These are phyloP conservation scores for Epichloe sylvatica DNA, from an alignment of 2,329 filamentous ascomycete genomes.

Conservation along the genomic window DNA sequence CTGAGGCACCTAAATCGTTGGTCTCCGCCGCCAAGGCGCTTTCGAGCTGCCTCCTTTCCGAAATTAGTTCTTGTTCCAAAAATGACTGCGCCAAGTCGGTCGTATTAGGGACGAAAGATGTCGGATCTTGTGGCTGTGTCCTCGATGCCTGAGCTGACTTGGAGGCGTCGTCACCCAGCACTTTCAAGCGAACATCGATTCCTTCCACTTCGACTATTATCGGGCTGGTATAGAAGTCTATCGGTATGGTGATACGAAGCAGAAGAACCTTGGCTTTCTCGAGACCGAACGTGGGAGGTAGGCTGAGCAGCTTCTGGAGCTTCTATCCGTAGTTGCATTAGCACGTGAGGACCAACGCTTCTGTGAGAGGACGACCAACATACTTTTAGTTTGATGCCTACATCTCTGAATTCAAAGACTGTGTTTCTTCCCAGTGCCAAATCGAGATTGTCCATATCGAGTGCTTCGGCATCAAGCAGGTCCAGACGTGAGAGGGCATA, in stretches of 20 bases:
- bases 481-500: slow-evolving; percentile 76
- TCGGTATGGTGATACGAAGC: slow-evolving; percentile 69
- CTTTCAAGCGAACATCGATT: slow-evolving; percentile 54
- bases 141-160: slow-evolving; percentile 29
- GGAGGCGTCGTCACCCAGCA: slow-evolving; percentile 23
- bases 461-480: slow-evolving; percentile 71
- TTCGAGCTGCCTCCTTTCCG: slow-evolving; percentile 54
- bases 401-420: slow-evolving; percentile 73
- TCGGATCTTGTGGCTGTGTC: slow-evolving; percentile 14
- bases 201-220: slow-evolving; percentile 74
- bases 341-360: not conserved
- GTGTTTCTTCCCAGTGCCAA: slow-evolving; percentile 70
- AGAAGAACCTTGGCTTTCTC: slow-evolving; percentile 60
- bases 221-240: slow-evolving; percentile 74
- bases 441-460: slow-evolving; percentile 77
- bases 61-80: slow-evolving; percentile 52
- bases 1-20: slow-evolving; percentile 47
- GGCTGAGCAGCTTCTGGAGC: slow-evolving; percentile 57
- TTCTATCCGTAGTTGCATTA: slow-evolving; percentile 41
- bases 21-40: slow-evolving; percentile 51
- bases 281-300: slow-evolving; percentile 59
- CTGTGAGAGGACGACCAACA: slow-evolving; percentile 10
- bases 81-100: slow-evolving; percentile 67
- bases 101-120: slow-evolving; percentile 46
- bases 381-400: slow-evolving; percentile 68